These are phyloP conservation scores for Cordyceps javanica DNA, from an alignment of 2,329 filamentous ascomycete genomes.

Conservation along the genomic window DNA sequence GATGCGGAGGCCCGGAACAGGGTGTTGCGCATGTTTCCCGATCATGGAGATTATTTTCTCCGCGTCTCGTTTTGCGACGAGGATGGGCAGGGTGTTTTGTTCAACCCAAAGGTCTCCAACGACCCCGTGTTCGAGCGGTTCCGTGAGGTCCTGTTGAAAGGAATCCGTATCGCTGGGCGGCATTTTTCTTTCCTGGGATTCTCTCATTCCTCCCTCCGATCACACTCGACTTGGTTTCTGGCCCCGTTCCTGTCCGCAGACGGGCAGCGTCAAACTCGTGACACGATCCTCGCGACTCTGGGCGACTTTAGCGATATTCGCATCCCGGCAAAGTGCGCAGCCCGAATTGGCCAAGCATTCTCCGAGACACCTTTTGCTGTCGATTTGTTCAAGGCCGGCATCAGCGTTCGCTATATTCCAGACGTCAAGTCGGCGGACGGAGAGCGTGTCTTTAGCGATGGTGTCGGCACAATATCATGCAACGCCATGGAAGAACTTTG, in stretches of 20 bases:
- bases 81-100: constrained; percentile 56
- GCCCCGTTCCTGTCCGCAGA: constrained; percentile 38
- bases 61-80: constrained; percentile 72
- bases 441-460: constrained; percentile 66
- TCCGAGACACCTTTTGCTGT: constrained; percentile 67
- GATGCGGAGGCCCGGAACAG: constrained; percentile 63
- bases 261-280: constrained; percentile 27
- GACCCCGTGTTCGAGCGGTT: constrained; percentile 54
- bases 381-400: constrained; percentile 34
- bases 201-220: constrained; percentile 69
- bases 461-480: constrained; percentile 66
- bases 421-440: constrained; percentile 47
- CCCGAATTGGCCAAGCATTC: constrained; percentile 61
- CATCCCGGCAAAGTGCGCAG: constrained; percentile 50
- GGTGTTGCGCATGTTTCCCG: constrained; percentile 57
- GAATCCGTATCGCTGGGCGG: constrained; percentile 58
- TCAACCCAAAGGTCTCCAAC: constrained; percentile 42
- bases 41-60: constrained; percentile 57
- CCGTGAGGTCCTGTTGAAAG: constrained; percentile 47
- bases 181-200: constrained; percentile 66
- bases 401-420: constrained; percentile 29
- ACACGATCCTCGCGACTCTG: constrained; percentile 39
- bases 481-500: constrained; percentile 54
- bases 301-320: constrained; percentile 46
- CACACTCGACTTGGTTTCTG: constrained; percentile 62